Conservation (phyloP, 139 green algal species). For the Closterium sp. region DNA sequence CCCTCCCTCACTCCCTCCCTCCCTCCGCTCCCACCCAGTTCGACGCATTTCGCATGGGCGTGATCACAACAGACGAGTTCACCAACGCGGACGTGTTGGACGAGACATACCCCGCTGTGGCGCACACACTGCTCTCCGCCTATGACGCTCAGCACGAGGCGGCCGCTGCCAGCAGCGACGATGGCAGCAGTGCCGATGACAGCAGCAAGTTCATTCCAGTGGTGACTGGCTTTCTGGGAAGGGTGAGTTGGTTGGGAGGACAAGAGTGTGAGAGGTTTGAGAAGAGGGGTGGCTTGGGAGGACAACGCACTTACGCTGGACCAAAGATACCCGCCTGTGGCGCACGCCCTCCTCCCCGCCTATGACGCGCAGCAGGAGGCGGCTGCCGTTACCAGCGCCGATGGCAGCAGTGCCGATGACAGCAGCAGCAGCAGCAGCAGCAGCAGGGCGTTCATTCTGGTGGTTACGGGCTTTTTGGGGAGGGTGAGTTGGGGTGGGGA, state of each 20-base stretch:
- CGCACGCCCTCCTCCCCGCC: not conserved
- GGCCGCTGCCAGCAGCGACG: not conserved
- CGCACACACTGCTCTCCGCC: not conserved
- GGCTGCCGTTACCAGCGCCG: no score
- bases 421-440: no score
- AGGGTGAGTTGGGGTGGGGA: not conserved
- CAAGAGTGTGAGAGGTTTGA: no score
- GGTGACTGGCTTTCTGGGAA: not conserved
- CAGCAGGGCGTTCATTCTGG: no score
- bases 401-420: no score
- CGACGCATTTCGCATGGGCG: conserved; percentile 83
- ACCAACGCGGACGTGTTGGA: conserved; percentile 68
- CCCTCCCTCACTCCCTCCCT: no score
- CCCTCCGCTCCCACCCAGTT: conserved; percentile 58
- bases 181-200: no score
- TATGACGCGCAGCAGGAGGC: no score
- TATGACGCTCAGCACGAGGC: not conserved
- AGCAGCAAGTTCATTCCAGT: not conserved
- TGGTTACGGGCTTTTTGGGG: no score
- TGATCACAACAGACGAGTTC: conserved; percentile 92
- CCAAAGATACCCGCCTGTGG: conserved; percentile 35
- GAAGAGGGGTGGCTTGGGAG: no score
- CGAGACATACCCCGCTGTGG: conserved; percentile 41
- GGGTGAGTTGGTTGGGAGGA: no score
- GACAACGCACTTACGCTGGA: no score